Evolutionary conservation across 2,329 filamentous ascomycete genomes (phyloP).

Genomic region (Dothiorella sarmentorum): DNA sequence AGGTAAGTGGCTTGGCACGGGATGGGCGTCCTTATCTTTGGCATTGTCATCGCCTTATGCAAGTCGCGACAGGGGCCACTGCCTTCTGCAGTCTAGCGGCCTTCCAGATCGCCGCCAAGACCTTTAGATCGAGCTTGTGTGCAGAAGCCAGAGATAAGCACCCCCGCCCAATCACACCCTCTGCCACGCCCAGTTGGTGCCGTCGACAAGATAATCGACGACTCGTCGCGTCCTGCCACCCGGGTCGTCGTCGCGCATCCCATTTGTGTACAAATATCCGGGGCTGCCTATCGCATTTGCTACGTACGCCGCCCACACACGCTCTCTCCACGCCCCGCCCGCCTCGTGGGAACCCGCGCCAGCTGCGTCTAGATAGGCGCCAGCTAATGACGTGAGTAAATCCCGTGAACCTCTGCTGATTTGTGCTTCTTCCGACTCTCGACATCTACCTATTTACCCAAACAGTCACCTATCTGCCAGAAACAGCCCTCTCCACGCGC

Average conservation of each 20-base stretch:
- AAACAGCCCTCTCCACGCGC: background rate
- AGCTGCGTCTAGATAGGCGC: background rate
- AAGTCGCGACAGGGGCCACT: conserved; percentile 13
- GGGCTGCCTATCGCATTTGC: conserved; percentile 10
- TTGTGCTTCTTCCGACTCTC: background rate
- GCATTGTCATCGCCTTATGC: conserved; percentile 18
- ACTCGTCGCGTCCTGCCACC: conserved; percentile 1
- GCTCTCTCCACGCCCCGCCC: conserved; percentile 4
- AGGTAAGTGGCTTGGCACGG: conserved; percentile 14
- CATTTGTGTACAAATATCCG: conserved; percentile 8
- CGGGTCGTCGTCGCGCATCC: background rate
- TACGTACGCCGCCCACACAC: background rate
- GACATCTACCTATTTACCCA: background rate
- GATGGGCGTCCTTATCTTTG: conserved; percentile 16
- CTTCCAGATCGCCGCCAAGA: conserved; percentile 6
- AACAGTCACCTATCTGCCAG: background rate
- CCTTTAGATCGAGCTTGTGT: background rate
- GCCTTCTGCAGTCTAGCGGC: conserved; percentile 1
- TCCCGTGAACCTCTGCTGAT: background rate
- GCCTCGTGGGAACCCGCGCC: conserved; percentile 1
- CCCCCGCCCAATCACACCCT: conserved; percentile 4
- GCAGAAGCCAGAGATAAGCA: background rate
- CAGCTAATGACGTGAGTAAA: background rate
- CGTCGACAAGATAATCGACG: too few species aligned
- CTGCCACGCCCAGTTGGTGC: too few species aligned